Evolutionary conservation across 2,329 filamentous ascomycete species (phyloP).

Genomic region (Hysterium pulicare): DNA sequence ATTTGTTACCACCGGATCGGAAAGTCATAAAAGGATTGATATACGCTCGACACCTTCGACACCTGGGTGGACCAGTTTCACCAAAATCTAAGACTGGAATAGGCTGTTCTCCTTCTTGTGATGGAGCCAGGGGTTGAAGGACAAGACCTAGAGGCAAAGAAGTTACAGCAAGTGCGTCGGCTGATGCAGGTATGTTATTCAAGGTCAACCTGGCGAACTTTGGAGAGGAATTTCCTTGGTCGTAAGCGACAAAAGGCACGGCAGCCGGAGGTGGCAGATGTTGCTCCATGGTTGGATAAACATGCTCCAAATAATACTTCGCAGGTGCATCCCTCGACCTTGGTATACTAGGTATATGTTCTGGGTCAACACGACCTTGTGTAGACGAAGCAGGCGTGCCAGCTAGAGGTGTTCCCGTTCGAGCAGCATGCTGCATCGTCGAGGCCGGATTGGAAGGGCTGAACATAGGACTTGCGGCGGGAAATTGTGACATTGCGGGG

Average conservation of each 20-base stretch:
- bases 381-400: conserved; percentile 54
- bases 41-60: conserved; percentile 88
- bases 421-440: conserved; percentile 36
- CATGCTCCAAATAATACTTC: conserved; percentile 77
- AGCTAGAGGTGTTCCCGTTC: conserved; percentile 23
- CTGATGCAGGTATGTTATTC: conserved; percentile 84
- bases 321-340: conserved; percentile 77
- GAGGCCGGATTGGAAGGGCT: conserved; percentile 36
- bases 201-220: conserved; percentile 89
- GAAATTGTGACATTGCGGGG: conserved; percentile 58
- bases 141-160: conserved; percentile 83
- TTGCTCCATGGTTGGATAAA: conserved; percentile 94
- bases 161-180: conserved; percentile 76
- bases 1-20: conserved; percentile 87
- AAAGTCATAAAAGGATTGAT: conserved; percentile 99
- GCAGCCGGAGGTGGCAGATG: conserved; percentile 86
- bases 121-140: conserved; percentile 79
- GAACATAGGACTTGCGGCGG: conserved; percentile 56
- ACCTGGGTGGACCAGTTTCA: conserved; percentile 82
- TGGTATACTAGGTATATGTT: conserved; percentile 90
- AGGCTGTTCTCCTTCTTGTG: conserved; percentile 79
- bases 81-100: conserved; percentile 96
- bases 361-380: conserved; percentile 76
- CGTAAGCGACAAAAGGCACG: conserved; percentile 86
- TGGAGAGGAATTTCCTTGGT: conserved; percentile 94